These are phyloP conservation scores for Magnusiomyces suaveolens DNA, from an alignment of 1,139 yeast species.

Conservation along the genomic window DNA sequence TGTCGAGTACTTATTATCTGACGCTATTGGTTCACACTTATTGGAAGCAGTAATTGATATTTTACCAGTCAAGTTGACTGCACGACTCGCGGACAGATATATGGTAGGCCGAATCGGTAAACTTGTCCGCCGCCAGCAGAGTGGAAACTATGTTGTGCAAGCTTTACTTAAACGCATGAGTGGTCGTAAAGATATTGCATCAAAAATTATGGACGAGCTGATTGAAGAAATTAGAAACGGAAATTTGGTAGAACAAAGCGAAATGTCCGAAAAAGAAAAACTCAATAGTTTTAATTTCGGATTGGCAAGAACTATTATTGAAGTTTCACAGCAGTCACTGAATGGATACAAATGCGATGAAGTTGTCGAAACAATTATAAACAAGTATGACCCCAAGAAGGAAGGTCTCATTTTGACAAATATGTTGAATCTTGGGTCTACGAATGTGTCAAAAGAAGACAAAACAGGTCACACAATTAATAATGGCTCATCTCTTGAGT, in stretches of 20 bases:
- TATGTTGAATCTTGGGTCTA: conserved; percentile 41
- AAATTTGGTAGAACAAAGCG: background rate
- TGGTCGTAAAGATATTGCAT: conserved; percentile 39
- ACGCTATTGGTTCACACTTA: conserved; percentile 87
- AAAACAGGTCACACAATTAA: conserved; percentile 35
- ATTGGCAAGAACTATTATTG: conserved; percentile 42
- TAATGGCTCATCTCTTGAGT: conserved; percentile 48
- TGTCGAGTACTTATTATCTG: conserved; percentile 74
- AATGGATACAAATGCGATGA: conserved; percentile 57
- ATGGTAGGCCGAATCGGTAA: conserved; percentile 66
- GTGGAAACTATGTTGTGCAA: conserved; percentile 78
- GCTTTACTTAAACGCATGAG: conserved; percentile 50
- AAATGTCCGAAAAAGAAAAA: background rate
- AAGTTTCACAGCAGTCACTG: conserved; percentile 35
- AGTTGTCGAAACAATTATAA: conserved; percentile 49
- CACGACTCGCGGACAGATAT: conserved; percentile 59
- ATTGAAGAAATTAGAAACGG: conserved; percentile 33
- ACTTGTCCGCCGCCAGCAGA: conserved; percentile 59
- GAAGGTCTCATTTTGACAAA: conserved; percentile 52
- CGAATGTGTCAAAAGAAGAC: background rate
- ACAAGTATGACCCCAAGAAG: conserved; percentile 42
- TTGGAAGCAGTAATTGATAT: conserved; percentile 60
- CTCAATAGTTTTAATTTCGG: background rate
- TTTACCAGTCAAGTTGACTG: conserved; percentile 59
- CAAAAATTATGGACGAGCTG: conserved; percentile 55